Evolutionary conservation across 257 asterid genomes (phyloP).

Genomic region (Lavandula angustifolia): DNA sequence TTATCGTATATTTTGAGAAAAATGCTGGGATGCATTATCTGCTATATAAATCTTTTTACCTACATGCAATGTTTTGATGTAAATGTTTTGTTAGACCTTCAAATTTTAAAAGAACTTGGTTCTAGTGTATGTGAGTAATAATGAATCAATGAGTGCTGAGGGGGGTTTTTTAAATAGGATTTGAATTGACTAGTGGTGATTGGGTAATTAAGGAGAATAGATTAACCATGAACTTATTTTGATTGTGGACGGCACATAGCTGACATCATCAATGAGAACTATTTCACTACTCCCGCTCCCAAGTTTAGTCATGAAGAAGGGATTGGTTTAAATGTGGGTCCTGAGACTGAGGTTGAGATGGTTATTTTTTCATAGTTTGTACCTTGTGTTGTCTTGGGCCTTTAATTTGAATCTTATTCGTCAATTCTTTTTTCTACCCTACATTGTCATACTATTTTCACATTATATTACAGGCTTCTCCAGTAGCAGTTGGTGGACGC

Average conservation of each 20-base stretch:
- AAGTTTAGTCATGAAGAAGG: neutral
- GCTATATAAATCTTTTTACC: neutral
- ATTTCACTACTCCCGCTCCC: neutral
- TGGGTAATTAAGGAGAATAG: neutral
- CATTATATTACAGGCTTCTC: conserved; percentile 54
- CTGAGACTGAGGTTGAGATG: neutral
- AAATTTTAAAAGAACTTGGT: too few relatives aligned
- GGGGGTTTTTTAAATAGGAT: neutral
- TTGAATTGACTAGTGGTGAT: conserved; percentile 1
- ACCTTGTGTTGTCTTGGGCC: neutral
- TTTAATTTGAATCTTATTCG: conserved; percentile 13
- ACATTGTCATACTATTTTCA: conserved; percentile 24
- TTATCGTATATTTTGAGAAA: neutral
- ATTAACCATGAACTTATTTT: neutral
- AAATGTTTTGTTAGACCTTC: neutral
- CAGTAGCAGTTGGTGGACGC: conserved; percentile 53
- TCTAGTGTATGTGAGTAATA: neutral
- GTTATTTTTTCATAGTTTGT: neutral
- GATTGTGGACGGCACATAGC: neutral
- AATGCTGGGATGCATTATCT: neutral
- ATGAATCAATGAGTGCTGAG: neutral
- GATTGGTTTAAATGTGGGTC: too few relatives aligned
- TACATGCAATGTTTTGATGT: neutral
- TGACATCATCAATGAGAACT: neutral
- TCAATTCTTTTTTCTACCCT: neutral